phyloP scores from a whole-genome alignment of 148 eudicot genomes.

The Rhododendron henanense region DNA sequence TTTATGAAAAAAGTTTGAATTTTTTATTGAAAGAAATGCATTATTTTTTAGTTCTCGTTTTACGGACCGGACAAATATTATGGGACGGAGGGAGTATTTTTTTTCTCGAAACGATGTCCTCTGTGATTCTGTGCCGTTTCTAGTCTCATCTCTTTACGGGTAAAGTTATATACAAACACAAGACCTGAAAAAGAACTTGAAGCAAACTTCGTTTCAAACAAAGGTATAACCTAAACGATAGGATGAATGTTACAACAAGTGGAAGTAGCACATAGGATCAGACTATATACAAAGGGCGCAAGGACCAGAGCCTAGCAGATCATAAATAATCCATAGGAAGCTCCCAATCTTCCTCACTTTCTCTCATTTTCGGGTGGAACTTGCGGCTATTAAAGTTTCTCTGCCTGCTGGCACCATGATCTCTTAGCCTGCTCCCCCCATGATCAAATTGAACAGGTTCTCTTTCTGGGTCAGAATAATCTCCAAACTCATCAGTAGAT shows the following conservation, averaged over 20 bases:
- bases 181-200: not conserved
- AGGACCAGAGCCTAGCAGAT: constrained; percentile 2
- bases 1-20: no score
- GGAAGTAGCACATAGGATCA: not conserved
- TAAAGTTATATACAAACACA: not conserved
- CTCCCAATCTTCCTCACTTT: constrained; percentile 43
- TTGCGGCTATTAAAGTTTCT: constrained; percentile 27
- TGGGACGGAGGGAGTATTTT: no score
- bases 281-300: constrained; percentile 6
- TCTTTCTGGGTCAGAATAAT: constrained; percentile 24
- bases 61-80: no score
- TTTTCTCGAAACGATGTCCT: not conserved
- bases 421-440: constrained; percentile 21
- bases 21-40: no score
- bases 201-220: not conserved
- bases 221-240: not conserved
- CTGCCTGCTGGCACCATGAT: constrained; percentile 16
- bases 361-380: constrained; percentile 16
- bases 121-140: not conserved
- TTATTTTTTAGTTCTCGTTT: no score
- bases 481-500: constrained; percentile 20
- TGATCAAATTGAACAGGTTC: constrained; percentile 14
- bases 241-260: not conserved
- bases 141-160: not conserved
- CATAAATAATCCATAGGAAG: constrained; percentile 66